Percentiles rank a stretch among this genome's conserved stretches.
Evolutionary conservation across 1,284 basidiomycete species (phyloP).

Genomic region (Wallemia ichthyophaga): DNA sequence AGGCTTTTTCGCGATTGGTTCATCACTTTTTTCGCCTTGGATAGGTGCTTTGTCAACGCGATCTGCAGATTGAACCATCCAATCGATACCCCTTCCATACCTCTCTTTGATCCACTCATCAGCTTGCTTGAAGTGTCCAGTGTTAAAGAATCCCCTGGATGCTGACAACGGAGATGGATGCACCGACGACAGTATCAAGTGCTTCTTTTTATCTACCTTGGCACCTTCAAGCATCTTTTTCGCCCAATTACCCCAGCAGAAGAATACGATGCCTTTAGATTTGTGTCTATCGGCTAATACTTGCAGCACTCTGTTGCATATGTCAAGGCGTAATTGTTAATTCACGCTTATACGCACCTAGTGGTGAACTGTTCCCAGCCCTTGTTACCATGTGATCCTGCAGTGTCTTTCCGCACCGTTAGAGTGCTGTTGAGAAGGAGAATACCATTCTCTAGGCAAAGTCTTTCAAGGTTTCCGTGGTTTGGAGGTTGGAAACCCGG

Average conservation of each 20-base stretch:
- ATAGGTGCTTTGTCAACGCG: neutral
- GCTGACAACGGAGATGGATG: constrained; percentile 15
- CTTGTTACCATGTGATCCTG: constrained; percentile 13
- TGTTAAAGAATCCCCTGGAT: constrained; percentile 14
- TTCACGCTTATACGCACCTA: constrained; percentile 7
- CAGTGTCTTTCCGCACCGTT: constrained; percentile 11
- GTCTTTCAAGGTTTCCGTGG: constrained; percentile 11
- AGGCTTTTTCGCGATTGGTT: neutral
- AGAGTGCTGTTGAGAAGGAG: constrained; percentile 14
- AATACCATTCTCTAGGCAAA: constrained; percentile 14
- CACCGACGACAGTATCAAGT: constrained; percentile 12
- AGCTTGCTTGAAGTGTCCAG: constrained; percentile 14
- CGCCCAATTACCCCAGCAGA: neutral
- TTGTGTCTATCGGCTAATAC: neutral
- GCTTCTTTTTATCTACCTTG: constrained; percentile 6
- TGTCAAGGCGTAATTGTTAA: neutral
- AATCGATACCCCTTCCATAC: constrained; percentile 12
- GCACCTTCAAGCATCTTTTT: neutral
- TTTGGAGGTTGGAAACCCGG: constrained; percentile 5
- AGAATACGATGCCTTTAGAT: neutral
- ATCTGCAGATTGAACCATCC: constrained; percentile 5
- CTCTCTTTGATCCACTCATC: constrained; percentile 13
- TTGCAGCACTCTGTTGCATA: neutral
- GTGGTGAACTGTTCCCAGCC: constrained; percentile 15
- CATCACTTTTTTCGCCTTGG: neutral